Evolutionary conservation across 2,329 filamentous ascomycete genomes (phyloP), one percentile per base, ranked within the genome.

Genomic region (Teratosphaeria epicoccoides): DNA sequence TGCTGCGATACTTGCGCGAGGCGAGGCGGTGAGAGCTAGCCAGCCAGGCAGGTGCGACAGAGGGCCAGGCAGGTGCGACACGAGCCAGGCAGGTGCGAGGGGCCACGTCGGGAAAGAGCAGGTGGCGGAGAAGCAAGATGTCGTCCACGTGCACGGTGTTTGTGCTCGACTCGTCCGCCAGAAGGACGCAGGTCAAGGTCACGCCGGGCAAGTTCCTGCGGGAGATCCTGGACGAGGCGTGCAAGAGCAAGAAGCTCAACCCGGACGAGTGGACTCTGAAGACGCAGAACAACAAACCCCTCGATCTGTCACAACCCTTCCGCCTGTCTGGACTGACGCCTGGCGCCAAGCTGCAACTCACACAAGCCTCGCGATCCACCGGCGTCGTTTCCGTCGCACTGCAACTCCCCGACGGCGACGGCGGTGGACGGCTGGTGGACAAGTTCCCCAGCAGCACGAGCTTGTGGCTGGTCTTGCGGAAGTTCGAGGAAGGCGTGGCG

Each of bases 261-360:
- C 75, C 84, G 26, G 83, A 84, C 58, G 84, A 85, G 56, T 93
- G 87, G 70, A 79, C 84, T 22, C 72, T 98, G 53, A 97, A 94
- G 86, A 89, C 86, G 63, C 76, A 90, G 68, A 89, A 88, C 66
- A 87, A 91, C 69, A 95, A 91, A 65, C 76, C 81, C 28, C 75
- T 98, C 53, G 89, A 96, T 63, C 79, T 98, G 7, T 91, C 89
- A 6, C 78, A 88, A 51, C 85, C 87, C 43, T 88, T 90, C 66
- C 84, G 91, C 46, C 81, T 91, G 24, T 85, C 89, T 4, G 88
- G 89, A 47, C 83, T 98, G 5, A 76, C 79, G 11, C 80, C 87
- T 33, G 93, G 93, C 55, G 91, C 93, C 53, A 95, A 94, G 66
- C 81, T 98, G 53, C 90, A 97, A 66, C 85, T 98, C 47, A 85